These are phyloP conservation scores for Suillus sp. DNA, from an alignment of 768 basidiomycete species.

Conservation along the genomic window DNA sequence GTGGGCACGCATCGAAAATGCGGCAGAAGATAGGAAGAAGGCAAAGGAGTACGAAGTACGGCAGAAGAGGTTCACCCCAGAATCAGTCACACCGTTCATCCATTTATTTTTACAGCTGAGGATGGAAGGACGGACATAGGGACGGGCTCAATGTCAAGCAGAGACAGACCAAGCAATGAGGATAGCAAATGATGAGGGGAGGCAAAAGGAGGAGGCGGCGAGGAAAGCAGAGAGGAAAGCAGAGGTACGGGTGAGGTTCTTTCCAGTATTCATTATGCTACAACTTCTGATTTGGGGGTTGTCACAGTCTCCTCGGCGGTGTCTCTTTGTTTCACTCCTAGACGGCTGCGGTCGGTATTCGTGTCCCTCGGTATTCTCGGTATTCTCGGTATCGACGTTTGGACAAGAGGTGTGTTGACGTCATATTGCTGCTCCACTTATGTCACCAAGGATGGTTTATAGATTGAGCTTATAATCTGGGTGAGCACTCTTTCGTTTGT, in stretches of 20 bases:
- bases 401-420: background rate
- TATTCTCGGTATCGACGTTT: too few relatives aligned
- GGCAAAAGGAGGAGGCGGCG: rapidly evolving
- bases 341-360: too few relatives aligned
- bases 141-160: background rate
- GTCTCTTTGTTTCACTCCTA: too few relatives aligned
- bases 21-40: background rate
- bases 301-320: too few relatives aligned
- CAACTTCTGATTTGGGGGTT: too few relatives aligned
- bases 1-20: background rate
- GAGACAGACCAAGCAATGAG: background rate
- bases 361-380: too few relatives aligned
- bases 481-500: background rate
- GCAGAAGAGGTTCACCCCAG: background rate
- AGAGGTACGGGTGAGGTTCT: too few relatives aligned
- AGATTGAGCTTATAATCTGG: background rate
- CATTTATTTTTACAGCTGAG: background rate
- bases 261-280: too few relatives aligned
- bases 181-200: too few relatives aligned
- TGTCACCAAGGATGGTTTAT: background rate
- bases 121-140: background rate
- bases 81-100: background rate
- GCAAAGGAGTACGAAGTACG: background rate
- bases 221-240: too few relatives aligned
- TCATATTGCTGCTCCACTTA: background rate